Conservation (phyloP, 371 early-diverging fungal genomes). For the Apophysomyces elegans region DNA sequence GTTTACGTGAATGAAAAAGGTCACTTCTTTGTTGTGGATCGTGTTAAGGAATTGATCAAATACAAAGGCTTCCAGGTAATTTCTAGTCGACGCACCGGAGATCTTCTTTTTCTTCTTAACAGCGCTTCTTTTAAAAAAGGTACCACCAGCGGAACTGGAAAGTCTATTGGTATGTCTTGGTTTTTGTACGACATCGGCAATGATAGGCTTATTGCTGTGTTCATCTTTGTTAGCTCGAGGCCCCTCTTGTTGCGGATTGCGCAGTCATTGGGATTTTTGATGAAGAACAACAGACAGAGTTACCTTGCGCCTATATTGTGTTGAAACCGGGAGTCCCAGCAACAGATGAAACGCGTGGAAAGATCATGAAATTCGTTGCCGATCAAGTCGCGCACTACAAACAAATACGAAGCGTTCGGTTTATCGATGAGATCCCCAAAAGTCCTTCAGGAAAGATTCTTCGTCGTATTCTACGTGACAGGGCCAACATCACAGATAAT, state of each 20-base stretch:
- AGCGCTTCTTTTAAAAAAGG: constrained; percentile 13
- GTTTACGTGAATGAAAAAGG: constrained; percentile 66
- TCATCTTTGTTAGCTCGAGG: constrained; percentile 41
- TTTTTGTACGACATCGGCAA: neutral
- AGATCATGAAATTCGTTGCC: constrained; percentile 62
- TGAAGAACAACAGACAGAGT: constrained; percentile 61
- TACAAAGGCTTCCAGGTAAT: constrained; percentile 74
- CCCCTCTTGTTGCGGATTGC: constrained; percentile 71
- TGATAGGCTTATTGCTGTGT: neutral
- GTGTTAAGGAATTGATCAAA: constrained; percentile 79
- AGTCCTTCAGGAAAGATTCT: constrained; percentile 82
- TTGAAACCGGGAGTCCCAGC: constrained; percentile 34
- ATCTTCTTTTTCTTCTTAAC: neutral
- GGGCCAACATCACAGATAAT: neutral
- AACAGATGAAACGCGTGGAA: constrained; percentile 35
- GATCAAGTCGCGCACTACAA: constrained; percentile 72
- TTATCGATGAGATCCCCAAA: constrained; percentile 71
- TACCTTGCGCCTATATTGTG: constrained; percentile 75
- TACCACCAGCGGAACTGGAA: constrained; percentile 76
- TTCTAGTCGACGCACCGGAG: neutral
- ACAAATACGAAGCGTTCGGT: constrained; percentile 67
- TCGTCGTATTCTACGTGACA: constrained; percentile 34
- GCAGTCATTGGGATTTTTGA: constrained; percentile 71
- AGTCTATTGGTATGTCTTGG: constrained; percentile 45
- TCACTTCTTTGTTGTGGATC: constrained; percentile 68